phyloP scores from a whole-genome alignment of 495 filamentous ascomycete genomes.

The Sporormia fimetaria region DNA sequence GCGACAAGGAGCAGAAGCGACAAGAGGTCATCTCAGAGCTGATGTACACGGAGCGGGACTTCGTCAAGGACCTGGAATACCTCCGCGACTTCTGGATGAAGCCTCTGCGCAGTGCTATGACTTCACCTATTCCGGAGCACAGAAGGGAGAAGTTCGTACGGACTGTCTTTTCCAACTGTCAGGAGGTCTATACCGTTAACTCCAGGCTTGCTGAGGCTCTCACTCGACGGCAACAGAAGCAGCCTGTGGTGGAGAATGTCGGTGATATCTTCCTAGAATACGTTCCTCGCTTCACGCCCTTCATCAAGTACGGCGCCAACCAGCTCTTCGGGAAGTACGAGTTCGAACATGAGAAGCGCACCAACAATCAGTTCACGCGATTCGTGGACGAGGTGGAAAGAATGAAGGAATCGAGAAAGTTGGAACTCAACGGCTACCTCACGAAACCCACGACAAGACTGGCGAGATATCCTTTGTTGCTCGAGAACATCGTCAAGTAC shows the following conservation, averaged over 20 bases:
- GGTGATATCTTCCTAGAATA: conserved; percentile 92
- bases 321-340: conserved; percentile 96
- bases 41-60: conserved; percentile 98
- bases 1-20: conserved; percentile 88
- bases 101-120: conserved; percentile 60
- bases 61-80: conserved; percentile 98
- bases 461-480: conserved; percentile 83
- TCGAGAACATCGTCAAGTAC: conserved; percentile 86
- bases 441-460: conserved; percentile 96
- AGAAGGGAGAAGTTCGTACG: conserved; percentile 82
- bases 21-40: conserved; percentile 97
- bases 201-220: conserved; percentile 73
- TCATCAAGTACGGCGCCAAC: conserved; percentile 93
- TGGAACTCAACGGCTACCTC: conserved; percentile 95
- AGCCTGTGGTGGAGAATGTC: conserved; percentile 74
- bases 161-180: conserved; percentile 90
- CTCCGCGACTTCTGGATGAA: conserved; percentile 98
- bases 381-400: conserved; percentile 97
- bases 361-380: conserved; percentile 72
- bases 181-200: conserved; percentile 89
- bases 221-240: conserved; percentile 81
- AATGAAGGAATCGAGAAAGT: conserved; percentile 88
- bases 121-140: conserved; percentile 79
- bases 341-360: conserved; percentile 88
- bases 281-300: conserved; percentile 85